phyloP scores from a whole-genome alignment of 768 basidiomycete species.

The Gloeopeniophorella convolvens region DNA sequence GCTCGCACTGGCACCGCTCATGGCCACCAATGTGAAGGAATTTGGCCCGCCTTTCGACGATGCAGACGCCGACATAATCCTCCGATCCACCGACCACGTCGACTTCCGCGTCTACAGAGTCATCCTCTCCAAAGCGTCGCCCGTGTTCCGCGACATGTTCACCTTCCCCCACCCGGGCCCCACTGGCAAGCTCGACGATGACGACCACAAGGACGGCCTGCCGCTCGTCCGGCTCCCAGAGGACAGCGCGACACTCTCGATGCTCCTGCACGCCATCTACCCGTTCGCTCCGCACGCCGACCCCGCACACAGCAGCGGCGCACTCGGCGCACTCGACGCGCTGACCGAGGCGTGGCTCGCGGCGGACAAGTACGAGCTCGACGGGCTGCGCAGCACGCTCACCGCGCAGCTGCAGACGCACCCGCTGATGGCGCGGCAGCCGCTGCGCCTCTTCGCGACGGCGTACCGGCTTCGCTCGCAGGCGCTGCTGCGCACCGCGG shows the following conservation, averaged over 20 bases:
- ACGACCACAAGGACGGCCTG: background rate
- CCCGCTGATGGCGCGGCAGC: background rate
- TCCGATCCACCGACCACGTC: slow-evolving; percentile 17
- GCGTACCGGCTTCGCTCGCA: slow-evolving; percentile 4
- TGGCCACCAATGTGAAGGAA: too few relatives aligned
- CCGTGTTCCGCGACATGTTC: slow-evolving; percentile 12
- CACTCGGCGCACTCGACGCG: background rate
- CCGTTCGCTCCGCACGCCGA: background rate
- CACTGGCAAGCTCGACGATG: background rate
- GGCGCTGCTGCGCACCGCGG: background rate
- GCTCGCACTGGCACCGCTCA: too few relatives aligned
- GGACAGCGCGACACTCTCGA: background rate
- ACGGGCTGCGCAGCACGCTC: background rate
- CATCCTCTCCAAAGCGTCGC: slow-evolving; percentile 17
- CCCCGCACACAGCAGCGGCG: background rate
- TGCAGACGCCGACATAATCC: slow-evolving; percentile 15
- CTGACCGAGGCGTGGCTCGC: background rate
- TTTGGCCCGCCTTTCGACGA: slow-evolving; percentile 12
- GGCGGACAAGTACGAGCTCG: slow-evolving; percentile 3
- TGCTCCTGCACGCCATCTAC: slow-evolving; percentile 2
- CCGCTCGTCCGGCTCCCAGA: slow-evolving; percentile 1
- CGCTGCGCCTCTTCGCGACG: slow-evolving; percentile 1
- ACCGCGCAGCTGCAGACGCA: background rate
- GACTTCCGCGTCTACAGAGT: slow-evolving; percentile 16
- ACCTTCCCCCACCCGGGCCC: background rate